Percentiles rank a stretch among this genome's conserved stretches.
phyloP scores from a whole-genome alignment of 2,329 filamentous ascomycete genomes.

The Penicillium palitans region DNA sequence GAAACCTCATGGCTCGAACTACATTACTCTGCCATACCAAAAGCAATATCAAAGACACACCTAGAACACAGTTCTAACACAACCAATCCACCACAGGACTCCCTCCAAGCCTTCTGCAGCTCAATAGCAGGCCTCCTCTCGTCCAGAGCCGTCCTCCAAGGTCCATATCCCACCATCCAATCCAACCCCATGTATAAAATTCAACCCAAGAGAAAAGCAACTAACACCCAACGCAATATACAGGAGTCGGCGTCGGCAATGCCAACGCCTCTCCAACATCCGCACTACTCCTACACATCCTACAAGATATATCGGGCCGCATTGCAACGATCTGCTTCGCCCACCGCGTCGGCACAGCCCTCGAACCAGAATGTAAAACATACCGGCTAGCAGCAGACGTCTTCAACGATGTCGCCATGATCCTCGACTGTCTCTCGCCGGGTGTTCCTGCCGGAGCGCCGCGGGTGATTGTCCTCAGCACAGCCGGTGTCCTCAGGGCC shows the following conservation, averaged over 20 bases:
- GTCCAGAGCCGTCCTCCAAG: conserved; percentile 78
- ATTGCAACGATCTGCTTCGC: conserved; percentile 86
- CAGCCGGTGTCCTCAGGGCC: conserved; percentile 62
- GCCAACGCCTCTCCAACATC: conserved; percentile 74
- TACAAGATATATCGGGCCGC: conserved; percentile 78
- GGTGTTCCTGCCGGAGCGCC: conserved; percentile 60
- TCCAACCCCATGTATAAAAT: not conserved
- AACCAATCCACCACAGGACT: conserved; percentile 33
- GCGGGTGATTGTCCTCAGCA: conserved; percentile 59
- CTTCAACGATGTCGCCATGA: conserved; percentile 82
- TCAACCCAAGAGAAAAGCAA: not conserved
- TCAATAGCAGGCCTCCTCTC: conserved; percentile 62
- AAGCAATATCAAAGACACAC: not conserved
- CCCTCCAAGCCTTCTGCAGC: conserved; percentile 45
- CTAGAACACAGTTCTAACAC: not conserved
- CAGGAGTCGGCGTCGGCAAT: conserved; percentile 80
- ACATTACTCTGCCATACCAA: not conserved
- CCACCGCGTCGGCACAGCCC: conserved; percentile 73
- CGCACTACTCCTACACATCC: conserved; percentile 76
- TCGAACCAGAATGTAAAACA: conserved; percentile 88
- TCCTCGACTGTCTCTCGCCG: conserved; percentile 81
- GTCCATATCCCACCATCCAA: conserved; percentile 35
- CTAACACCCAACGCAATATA: conserved; percentile 1
- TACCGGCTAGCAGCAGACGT: conserved; percentile 85
- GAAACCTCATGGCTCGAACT: not conserved